Evolutionary conservation across 805 yeast species (phyloP).

Genomic region (Candida nitratophila): DNA sequence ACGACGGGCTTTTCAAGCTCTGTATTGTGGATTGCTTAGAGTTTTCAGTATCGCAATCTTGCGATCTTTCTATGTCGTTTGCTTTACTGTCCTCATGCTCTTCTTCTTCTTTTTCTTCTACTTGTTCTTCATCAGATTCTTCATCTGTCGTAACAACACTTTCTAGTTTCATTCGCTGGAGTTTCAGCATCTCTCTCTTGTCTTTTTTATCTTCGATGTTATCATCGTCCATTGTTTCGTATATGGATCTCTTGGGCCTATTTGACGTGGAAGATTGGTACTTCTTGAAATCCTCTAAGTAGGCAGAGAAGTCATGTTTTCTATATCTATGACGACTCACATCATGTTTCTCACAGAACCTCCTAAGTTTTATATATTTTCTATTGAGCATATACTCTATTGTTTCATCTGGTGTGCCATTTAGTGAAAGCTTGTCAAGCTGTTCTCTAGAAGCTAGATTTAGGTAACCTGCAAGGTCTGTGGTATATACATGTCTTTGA

Average conservation of each 20-base stretch:
- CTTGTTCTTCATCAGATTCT: conserved; percentile 4
- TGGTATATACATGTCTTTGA: conserved; percentile 28
- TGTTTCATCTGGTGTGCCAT: conserved; percentile 16
- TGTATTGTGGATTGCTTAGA: too few species aligned
- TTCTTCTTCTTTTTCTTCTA: background rate
- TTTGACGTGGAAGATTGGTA: conserved; percentile 10
- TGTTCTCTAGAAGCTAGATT: conserved; percentile 18
- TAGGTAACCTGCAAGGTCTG: conserved; percentile 26
- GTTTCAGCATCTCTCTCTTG: conserved; percentile 5
- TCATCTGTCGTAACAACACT: conserved; percentile 13
- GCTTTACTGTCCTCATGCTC: background rate
- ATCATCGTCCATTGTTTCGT: conserved; percentile 20
- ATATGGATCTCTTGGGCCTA: conserved; percentile 17
- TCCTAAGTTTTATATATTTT: conserved; percentile 20
- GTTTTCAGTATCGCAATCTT: too few species aligned
- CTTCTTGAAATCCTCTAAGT: conserved; percentile 23
- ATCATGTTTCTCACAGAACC: conserved; percentile 18
- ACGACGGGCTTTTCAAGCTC: too few species aligned
- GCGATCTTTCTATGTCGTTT: background rate
- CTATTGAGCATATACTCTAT: conserved; percentile 22
- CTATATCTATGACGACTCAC: conserved; percentile 22
- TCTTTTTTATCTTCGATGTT: conserved; percentile 6
- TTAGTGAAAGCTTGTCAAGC: conserved; percentile 16
- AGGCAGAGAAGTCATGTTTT: conserved; percentile 20
- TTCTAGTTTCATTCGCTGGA: conserved; percentile 11